Evolutionary conservation across 257 asterid species (phyloP).

Genomic region (Misopates orontium): DNA sequence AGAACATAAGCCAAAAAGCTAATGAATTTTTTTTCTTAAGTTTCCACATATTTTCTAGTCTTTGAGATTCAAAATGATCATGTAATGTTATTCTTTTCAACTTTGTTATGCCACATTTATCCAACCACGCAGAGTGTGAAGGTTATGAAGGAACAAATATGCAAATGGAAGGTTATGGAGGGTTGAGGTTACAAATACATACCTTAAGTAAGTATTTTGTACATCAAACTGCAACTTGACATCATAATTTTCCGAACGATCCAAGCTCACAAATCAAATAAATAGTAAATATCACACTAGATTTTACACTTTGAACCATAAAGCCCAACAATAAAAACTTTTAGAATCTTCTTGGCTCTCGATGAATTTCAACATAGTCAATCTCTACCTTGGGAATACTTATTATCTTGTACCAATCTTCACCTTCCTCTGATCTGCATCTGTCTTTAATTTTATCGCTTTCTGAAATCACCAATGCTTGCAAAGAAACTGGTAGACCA

Average conservation of each 20-base stretch:
- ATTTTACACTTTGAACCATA: conserved; percentile 20
- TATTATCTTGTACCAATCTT: conserved; percentile 41
- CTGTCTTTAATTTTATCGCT: conserved; percentile 35
- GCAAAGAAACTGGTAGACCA: conserved; percentile 37
- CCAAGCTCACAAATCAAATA: not conserved
- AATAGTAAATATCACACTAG: not conserved
- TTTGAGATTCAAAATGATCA: conserved; percentile 43
- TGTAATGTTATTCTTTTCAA: conserved; percentile 39
- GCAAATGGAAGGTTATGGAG: not conserved
- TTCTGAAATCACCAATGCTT: conserved; percentile 31
- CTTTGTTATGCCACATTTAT: conserved; percentile 39
- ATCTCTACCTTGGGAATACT: conserved; percentile 34
- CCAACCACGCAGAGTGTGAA: conserved; percentile 37
- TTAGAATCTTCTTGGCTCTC: conserved; percentile 13
- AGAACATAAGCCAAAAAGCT: no score
- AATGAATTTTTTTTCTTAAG: no score
- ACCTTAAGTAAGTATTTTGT: conserved; percentile 12
- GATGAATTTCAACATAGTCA: conserved; percentile 31
- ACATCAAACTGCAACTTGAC: conserved; percentile 3
- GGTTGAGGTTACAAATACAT: not conserved
- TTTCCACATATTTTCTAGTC: conserved; percentile 47
- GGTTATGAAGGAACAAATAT: not conserved
- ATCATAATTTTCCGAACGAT: not conserved
- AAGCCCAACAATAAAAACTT: not conserved
- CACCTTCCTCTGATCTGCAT: conserved; percentile 43